Evolutionary conservation across 352 stramenopile genomes (phyloP).

Genomic region (Aphanomyces euteiches): DNA sequence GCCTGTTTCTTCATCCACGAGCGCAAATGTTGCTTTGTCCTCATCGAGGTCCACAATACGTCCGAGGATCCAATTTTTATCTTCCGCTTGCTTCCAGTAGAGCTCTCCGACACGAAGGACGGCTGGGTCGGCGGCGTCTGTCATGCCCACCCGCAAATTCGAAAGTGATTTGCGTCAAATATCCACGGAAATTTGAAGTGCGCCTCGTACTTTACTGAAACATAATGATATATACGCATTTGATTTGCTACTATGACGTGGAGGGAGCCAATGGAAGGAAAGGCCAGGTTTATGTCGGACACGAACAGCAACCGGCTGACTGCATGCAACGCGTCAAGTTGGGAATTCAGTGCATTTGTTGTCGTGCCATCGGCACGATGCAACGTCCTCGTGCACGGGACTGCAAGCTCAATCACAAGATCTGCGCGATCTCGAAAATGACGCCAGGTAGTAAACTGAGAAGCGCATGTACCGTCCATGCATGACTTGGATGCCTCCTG

Average conservation of each 20-base stretch:
- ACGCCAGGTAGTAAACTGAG: too few relatives aligned
- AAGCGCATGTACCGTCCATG: too few relatives aligned
- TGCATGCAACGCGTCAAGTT: too few relatives aligned
- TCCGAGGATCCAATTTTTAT: slow-evolving; percentile 57
- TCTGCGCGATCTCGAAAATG: too few relatives aligned
- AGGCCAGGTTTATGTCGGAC: too few relatives aligned
- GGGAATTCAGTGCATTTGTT: too few relatives aligned
- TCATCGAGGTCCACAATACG: slow-evolving; percentile 52
- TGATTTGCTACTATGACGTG: neutral
- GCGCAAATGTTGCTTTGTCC: slow-evolving; percentile 40
- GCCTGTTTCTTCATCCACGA: slow-evolving; percentile 60
- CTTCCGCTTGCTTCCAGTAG: slow-evolving; percentile 73
- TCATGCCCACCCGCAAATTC: neutral
- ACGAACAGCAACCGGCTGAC: too few relatives aligned
- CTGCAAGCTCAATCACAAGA: too few relatives aligned
- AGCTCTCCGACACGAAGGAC: slow-evolving; percentile 61
- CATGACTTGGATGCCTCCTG: too few relatives aligned
- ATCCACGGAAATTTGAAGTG: neutral
- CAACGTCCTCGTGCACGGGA: too few relatives aligned
- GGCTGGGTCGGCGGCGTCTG: neutral
- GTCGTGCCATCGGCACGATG: too few relatives aligned
- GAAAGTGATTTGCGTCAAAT: slow-evolving; percentile 1
- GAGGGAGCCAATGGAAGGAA: neutral
- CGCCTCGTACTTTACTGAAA: neutral
- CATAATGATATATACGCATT: neutral